These are phyloP conservation scores for Magnolia kwangsiensis DNA, from an alignment of 164 flowering plant species.

Conservation along the genomic window DNA sequence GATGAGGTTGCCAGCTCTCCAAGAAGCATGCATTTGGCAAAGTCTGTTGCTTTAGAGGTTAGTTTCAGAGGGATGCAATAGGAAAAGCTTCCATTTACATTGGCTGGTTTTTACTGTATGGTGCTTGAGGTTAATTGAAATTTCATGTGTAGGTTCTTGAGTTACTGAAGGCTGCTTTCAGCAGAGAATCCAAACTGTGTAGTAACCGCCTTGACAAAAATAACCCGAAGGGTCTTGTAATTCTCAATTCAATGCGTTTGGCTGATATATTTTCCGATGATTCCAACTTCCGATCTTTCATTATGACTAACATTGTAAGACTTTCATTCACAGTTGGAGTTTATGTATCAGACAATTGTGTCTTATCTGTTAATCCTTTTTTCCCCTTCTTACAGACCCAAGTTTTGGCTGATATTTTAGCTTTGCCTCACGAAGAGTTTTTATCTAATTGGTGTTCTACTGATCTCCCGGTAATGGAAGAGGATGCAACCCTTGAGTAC, in stretches of 20 bases:
- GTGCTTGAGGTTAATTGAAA: slow-evolving; percentile 9
- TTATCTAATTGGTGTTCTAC: slow-evolving; percentile 84
- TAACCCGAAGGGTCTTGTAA: slow-evolving; percentile 68
- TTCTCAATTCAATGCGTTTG: slow-evolving; percentile 89
- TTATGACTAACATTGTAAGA: slow-evolving; percentile 77
- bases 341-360: background rate
- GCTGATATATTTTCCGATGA: slow-evolving; percentile 95
- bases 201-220: slow-evolving; percentile 27
- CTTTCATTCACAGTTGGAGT: background rate
- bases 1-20: slow-evolving; percentile 88
- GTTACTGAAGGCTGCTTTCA: slow-evolving; percentile 57
- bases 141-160: slow-evolving; percentile 61
- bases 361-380: slow-evolving; percentile 5
- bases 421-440: slow-evolving; percentile 76
- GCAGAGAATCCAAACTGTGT: slow-evolving; percentile 30
- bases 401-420: slow-evolving; percentile 68
- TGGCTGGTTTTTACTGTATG: background rate
- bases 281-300: slow-evolving; percentile 81
- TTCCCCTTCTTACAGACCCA: slow-evolving; percentile 53
- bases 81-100: background rate
- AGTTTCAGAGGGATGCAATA: slow-evolving; percentile 15
- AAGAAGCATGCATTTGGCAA: slow-evolving; percentile 65
- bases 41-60: slow-evolving; percentile 80
- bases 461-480: slow-evolving; percentile 55
- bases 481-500: slow-evolving; percentile 77